A percentile compares a stretch with the other conserved stretches of the same genome.
phyloP scores from a whole-genome alignment of 2,329 filamentous ascomycete species.

The Pyricularia sp. region DNA sequence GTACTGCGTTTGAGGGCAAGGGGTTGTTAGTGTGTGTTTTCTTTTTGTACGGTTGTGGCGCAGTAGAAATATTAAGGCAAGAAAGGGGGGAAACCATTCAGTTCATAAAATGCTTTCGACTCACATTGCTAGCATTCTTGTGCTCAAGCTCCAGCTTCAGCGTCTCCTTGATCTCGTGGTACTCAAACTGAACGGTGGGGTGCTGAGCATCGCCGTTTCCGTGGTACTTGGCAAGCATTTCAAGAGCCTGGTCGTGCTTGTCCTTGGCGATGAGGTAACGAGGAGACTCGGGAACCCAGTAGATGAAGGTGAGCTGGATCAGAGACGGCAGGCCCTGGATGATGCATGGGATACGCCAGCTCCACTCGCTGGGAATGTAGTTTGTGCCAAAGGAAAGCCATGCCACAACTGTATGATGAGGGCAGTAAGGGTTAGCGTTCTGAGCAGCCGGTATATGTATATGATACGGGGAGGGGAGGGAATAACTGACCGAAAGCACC shows the following conservation, averaged over 20 bases:
- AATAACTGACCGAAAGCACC: conserved; percentile 2
- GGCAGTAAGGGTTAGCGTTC: conserved; percentile 26
- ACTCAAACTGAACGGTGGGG: conserved; percentile 48
- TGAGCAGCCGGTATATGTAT: background rate
- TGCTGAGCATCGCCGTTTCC: conserved; percentile 42
- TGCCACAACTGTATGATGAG: conserved; percentile 7
- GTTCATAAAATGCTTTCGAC: too few relatives aligned
- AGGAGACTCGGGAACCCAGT: conserved; percentile 38
- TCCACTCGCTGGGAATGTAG: conserved; percentile 9
- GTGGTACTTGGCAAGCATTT: conserved; percentile 46
- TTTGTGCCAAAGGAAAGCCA: conserved; percentile 11
- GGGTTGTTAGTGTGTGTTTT: background rate
- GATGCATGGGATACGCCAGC: conserved; percentile 11
- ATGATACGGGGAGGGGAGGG: too few relatives aligned
- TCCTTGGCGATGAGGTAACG: conserved; percentile 26
- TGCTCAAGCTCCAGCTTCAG: conserved; percentile 14
- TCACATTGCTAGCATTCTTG: conserved; percentile 36
- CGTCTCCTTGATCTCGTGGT: conserved; percentile 51
- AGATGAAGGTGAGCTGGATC: conserved; percentile 11
- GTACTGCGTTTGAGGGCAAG: background rate
- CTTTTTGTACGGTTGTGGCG: background rate
- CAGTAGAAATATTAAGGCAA: background rate
- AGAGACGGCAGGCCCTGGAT: conserved; percentile 11
- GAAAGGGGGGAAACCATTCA: background rate
- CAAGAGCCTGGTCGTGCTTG: conserved; percentile 38